A percentile compares a stretch with the other conserved stretches of the same genome.
phyloP scores from a whole-genome alignment of 352 stramenopile species.

The Phytophthora sansomeana region DNA sequence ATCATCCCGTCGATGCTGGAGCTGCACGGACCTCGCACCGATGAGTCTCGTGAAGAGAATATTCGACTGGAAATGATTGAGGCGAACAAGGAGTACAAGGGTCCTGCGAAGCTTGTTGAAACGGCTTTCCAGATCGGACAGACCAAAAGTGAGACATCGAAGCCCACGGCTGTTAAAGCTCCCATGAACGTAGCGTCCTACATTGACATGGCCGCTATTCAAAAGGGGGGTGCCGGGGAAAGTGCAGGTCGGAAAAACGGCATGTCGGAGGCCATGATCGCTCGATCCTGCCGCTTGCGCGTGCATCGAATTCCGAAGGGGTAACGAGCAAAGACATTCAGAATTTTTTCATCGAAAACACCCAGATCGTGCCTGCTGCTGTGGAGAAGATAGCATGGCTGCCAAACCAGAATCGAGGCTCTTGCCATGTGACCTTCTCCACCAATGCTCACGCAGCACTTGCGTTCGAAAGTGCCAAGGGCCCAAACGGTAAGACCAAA shows the following conservation, averaged over 20 bases:
- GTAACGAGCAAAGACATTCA: slow-evolving; percentile 73
- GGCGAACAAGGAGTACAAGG: slow-evolving; percentile 30
- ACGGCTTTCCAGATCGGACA: slow-evolving; percentile 50
- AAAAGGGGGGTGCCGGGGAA: not conserved
- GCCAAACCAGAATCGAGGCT: slow-evolving; percentile 72
- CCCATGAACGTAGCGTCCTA: slow-evolving; percentile 44
- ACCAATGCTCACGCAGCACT: slow-evolving; percentile 68
- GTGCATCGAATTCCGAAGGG: slow-evolving; percentile 79
- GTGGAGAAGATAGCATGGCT: slow-evolving; percentile 77
- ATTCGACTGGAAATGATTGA: not conserved
- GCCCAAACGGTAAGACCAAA: slow-evolving; percentile 44
- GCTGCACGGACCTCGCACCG: slow-evolving; percentile 57
- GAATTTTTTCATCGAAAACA: slow-evolving; percentile 67
- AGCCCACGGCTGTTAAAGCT: slow-evolving; percentile 14
- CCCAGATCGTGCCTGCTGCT: slow-evolving; percentile 67
- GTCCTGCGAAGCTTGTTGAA: slow-evolving; percentile 47
- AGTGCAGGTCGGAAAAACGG: slow-evolving; percentile 11
- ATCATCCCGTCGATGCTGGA: slow-evolving; percentile 79
- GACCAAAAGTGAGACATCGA: not conserved
- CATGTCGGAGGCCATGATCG: slow-evolving; percentile 47
- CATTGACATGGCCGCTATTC: slow-evolving; percentile 40
- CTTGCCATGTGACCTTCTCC: slow-evolving; percentile 73
- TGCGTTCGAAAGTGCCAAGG: slow-evolving; percentile 65
- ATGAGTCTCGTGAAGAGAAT: slow-evolving; percentile 7
- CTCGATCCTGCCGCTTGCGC: slow-evolving; percentile 70